Evolutionary conservation across 352 stramenopile genomes (phyloP).

Genomic region (Phytophthora foliorum): DNA sequence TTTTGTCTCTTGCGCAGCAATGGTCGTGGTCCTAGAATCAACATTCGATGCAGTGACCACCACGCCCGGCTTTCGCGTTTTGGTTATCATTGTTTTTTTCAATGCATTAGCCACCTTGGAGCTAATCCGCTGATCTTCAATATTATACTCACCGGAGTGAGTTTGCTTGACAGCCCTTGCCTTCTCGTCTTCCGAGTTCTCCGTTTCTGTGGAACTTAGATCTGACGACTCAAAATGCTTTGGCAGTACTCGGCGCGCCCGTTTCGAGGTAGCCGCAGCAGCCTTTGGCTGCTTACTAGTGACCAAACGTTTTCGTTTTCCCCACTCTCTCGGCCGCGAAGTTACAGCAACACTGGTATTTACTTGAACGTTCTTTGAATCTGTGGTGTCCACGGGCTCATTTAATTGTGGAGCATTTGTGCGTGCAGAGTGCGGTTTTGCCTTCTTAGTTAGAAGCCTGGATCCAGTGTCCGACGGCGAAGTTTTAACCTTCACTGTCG

Average conservation of each 20-base stretch:
- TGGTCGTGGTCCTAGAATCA: neutral
- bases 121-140: neutral
- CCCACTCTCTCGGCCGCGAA: neutral
- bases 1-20: neutral
- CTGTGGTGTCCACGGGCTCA: neutral
- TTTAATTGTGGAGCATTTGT: neutral
- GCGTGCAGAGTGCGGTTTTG: neutral
- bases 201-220: constrained; percentile 2
- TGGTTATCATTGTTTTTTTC: neutral
- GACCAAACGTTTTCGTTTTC: constrained; percentile 4
- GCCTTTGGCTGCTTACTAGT: neutral
- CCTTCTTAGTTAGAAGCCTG: neutral
- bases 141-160: neutral
- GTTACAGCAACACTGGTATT: neutral
- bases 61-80: neutral
- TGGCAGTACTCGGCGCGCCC: neutral
- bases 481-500: neutral
- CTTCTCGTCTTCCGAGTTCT: constrained; percentile 4
- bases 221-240: neutral
- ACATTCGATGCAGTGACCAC: neutral
- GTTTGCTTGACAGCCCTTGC: neutral
- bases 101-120: neutral
- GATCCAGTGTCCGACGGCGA: neutral
- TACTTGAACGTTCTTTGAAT: neutral
- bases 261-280: neutral